Evolutionary conservation across 2,329 filamentous ascomycete genomes (phyloP).

Genomic region (Trichoderma sp.): DNA sequence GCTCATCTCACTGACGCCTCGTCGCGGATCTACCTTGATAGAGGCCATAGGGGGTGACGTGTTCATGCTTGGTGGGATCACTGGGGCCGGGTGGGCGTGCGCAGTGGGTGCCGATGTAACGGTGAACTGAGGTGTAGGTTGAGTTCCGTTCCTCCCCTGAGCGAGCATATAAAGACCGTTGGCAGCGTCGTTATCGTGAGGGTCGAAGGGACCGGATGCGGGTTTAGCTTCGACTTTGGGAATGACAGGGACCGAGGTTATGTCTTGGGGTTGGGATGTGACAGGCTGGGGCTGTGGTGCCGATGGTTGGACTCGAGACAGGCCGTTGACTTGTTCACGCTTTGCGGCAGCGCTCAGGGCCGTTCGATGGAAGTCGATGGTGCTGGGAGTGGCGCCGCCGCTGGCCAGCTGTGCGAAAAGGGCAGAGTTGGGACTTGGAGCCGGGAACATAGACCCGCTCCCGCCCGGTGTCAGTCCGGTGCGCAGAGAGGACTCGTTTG

Average conservation of each 20-base stretch:
- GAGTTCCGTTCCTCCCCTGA: conserved; percentile 58
- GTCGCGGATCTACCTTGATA: conserved; percentile 48
- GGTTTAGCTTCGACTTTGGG: conserved; percentile 51
- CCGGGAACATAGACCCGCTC: conserved; percentile 95
- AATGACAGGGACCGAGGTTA: conserved; percentile 38
- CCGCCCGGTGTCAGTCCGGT: conserved; percentile 92
- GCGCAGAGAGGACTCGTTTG: conserved; percentile 91
- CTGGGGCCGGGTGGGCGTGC: conserved; percentile 47
- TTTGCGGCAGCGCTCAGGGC: conserved; percentile 77
- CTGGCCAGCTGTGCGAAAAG: conserved; percentile 76
- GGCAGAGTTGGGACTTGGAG: conserved; percentile 80
- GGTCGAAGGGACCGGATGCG: conserved; percentile 68
- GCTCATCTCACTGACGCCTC: conserved; percentile 65
- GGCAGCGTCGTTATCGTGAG: conserved; percentile 91
- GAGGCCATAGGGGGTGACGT: conserved; percentile 51
- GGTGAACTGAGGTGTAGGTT: conserved; percentile 48
- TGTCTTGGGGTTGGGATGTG: conserved; percentile 57
- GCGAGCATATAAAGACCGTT: conserved; percentile 92
- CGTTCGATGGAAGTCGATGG: conserved; percentile 91
- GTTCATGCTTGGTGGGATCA: conserved; percentile 36
- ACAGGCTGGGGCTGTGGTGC: conserved; percentile 27
- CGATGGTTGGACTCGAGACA: conserved; percentile 26
- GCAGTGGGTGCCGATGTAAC: conserved; percentile 44
- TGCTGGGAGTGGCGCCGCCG: conserved; percentile 82
- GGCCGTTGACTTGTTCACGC: conserved; percentile 45